These are phyloP conservation scores for Gaeumannomyces sp. DNA, from an alignment of 2,329 filamentous ascomycete species.

Conservation along the genomic window DNA sequence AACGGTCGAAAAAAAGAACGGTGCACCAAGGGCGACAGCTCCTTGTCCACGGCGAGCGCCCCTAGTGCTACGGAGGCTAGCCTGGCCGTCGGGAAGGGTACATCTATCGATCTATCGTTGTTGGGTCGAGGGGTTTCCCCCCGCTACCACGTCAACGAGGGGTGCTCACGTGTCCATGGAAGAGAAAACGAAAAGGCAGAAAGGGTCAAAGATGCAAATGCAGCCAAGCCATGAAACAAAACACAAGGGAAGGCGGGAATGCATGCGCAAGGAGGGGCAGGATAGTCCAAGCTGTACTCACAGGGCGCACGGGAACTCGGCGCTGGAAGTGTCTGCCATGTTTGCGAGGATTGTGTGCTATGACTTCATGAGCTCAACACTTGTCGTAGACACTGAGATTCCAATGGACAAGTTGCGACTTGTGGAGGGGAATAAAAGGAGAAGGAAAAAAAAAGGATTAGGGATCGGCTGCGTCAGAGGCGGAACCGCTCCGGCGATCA, in stretches of 20 bases:
- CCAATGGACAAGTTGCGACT: neutral
- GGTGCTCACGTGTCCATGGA: slow-evolving; percentile 11
- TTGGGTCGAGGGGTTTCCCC: slow-evolving; percentile 15
- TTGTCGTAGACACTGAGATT: neutral
- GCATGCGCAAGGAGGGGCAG: neutral
- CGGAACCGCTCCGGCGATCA: neutral
- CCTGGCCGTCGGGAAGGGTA: slow-evolving; percentile 75
- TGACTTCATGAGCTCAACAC: neutral
- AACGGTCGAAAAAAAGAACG: slow-evolving; percentile 62
- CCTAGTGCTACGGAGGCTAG: slow-evolving; percentile 71
- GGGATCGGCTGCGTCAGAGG: neutral
- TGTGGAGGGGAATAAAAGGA: neutral
- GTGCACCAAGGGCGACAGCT: slow-evolving; percentile 78
- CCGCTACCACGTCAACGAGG: slow-evolving; percentile 8
- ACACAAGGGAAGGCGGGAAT: neutral
- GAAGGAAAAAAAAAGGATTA: neutral
- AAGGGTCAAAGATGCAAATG: neutral
- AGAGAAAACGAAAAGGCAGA: slow-evolving; percentile 10
- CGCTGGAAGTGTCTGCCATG: neutral
- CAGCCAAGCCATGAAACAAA: too few relatives aligned
- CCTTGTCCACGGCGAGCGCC: slow-evolving; percentile 77
- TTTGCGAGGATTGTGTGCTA: neutral
- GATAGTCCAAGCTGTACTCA: slow-evolving; percentile 31
- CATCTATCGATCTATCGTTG: slow-evolving; percentile 56
- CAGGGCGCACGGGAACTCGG: slow-evolving; percentile 58